Conservation (phyloP, 1,284 basidiomycete genomes). For the Pyrrhoderma lamaoense region DNA sequence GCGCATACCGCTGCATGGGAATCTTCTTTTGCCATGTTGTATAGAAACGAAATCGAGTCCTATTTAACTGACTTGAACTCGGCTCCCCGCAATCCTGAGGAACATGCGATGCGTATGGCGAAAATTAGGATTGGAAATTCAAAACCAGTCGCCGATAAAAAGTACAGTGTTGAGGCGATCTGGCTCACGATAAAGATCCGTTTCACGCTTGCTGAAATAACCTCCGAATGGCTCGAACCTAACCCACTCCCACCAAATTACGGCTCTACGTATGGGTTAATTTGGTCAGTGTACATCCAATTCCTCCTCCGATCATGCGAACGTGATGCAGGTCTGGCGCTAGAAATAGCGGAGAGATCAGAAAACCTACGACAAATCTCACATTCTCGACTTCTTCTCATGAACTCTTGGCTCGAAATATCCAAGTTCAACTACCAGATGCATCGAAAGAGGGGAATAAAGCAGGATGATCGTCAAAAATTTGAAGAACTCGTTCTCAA, state of each 20-base stretch:
- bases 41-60: conserved; percentile 38
- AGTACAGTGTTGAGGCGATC: conserved; percentile 49
- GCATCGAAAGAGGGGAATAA: conserved; percentile 18
- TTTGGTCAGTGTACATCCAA: conserved; percentile 33
- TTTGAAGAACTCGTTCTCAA: conserved; percentile 20
- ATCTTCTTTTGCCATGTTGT: conserved; percentile 41
- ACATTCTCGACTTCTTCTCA: conserved; percentile 30
- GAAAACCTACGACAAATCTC: conserved; percentile 33
- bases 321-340: conserved; percentile 35
- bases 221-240: conserved; percentile 25
- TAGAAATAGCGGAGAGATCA: conserved; percentile 29
- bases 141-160: conserved; percentile 44
- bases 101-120: conserved; percentile 41
- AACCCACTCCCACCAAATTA: conserved; percentile 11
- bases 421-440: conserved; percentile 33
- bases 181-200: conserved; percentile 41
- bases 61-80: conserved; percentile 28
- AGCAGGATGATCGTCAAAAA: conserved; percentile 17
- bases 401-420: conserved; percentile 35
- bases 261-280: conserved; percentile 17
- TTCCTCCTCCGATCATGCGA: conserved; percentile 38
- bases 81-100: conserved; percentile 34
- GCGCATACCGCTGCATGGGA: conserved; percentile 49
- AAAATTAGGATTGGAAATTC: conserved; percentile 44
- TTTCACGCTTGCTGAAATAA: conserved; percentile 34